Conservation (phyloP, 2,329 filamentous ascomycete species). For the Neofusicoccum sp. region DNA sequence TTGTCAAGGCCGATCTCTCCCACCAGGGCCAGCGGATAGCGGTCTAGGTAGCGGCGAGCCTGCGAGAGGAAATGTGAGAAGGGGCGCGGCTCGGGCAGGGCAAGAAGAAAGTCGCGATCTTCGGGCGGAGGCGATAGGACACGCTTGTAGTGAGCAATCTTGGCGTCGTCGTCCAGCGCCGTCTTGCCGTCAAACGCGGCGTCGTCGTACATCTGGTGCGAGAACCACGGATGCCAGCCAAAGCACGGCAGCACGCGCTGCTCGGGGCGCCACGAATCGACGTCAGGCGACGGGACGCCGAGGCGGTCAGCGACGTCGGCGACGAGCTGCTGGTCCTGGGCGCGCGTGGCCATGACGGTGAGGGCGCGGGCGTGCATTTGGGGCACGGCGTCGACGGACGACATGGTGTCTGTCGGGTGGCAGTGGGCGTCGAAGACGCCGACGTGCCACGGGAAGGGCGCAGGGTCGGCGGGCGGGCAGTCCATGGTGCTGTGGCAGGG, state of each 20-base stretch:
- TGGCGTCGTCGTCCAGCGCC: slow-evolving; percentile 46
- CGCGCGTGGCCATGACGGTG: slow-evolving; percentile 76
- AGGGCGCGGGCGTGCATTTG: slow-evolving; percentile 67
- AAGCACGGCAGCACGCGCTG: slow-evolving; percentile 69
- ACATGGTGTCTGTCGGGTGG: slow-evolving; percentile 79
- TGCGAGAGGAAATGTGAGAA: slow-evolving; percentile 62
- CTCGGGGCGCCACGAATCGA: slow-evolving; percentile 33
- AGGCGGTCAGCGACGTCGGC: slow-evolving; percentile 60
- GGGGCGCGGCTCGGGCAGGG: slow-evolving; percentile 63
- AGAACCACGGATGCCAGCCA: slow-evolving; percentile 89
- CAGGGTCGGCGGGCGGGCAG: neutral
- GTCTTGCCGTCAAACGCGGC: slow-evolving; percentile 33
- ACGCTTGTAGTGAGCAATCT: slow-evolving; percentile 64
- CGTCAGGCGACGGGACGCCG: slow-evolving; percentile 45
- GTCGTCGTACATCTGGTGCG: slow-evolving; percentile 73
- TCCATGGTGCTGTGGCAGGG: neutral
- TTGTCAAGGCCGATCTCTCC: slow-evolving; percentile 81
- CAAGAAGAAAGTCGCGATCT: slow-evolving; percentile 50
- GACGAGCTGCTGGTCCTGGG: slow-evolving; percentile 75
- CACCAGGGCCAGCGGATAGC: slow-evolving; percentile 66
- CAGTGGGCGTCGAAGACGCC: slow-evolving; percentile 80
- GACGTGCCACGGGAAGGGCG: slow-evolving; percentile 66
- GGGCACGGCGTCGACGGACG: slow-evolving; percentile 59
- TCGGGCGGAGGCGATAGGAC: slow-evolving; percentile 63
- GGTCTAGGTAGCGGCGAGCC: slow-evolving; percentile 58